Percentiles rank a stretch among this genome's conserved stretches.
phyloP scores from a whole-genome alignment of 2,329 filamentous ascomycete species.

The Penicillium oxalicum region DNA sequence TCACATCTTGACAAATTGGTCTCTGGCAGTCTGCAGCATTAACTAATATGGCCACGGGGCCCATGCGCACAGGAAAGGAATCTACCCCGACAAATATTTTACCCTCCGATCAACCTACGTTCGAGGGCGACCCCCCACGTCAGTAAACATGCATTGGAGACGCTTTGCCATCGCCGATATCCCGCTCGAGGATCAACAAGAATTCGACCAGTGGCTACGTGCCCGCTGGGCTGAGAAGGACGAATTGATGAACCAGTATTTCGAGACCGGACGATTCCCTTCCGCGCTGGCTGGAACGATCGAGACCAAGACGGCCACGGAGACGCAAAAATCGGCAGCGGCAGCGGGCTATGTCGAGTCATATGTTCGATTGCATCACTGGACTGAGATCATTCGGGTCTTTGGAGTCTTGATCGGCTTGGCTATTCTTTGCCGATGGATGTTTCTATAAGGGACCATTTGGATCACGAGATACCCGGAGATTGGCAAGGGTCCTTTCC shows the following conservation, averaged over 20 bases:
- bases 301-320: slow-evolving; percentile 39
- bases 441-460: slow-evolving; percentile 15
- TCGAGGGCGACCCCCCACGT: slow-evolving; percentile 81
- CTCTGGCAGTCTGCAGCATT: not conserved
- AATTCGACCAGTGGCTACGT: slow-evolving; percentile 79
- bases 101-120: slow-evolving; percentile 82
- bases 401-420: slow-evolving; percentile 37
- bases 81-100: slow-evolving; percentile 87
- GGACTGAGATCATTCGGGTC: slow-evolving; percentile 41
- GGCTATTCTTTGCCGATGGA: slow-evolving; percentile 28
- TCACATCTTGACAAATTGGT: not conserved
- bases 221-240: slow-evolving; percentile 93
- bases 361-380: slow-evolving; percentile 38
- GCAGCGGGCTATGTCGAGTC: slow-evolving; percentile 40
- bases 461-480: not conserved
- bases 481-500: not conserved
- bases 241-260: slow-evolving; percentile 74
- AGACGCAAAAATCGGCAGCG: slow-evolving; percentile 27
- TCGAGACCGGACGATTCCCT: slow-evolving; percentile 73
- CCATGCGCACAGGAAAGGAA: slow-evolving; percentile 53
- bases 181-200: slow-evolving; percentile 64
- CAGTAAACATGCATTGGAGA: slow-evolving; percentile 95
- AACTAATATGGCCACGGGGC: not conserved
- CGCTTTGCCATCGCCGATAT: slow-evolving; percentile 76
- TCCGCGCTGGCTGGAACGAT: slow-evolving; percentile 53